phyloP scores from a whole-genome alignment of 1,284 basidiomycete genomes.

The Ganoderma sp. region DNA sequence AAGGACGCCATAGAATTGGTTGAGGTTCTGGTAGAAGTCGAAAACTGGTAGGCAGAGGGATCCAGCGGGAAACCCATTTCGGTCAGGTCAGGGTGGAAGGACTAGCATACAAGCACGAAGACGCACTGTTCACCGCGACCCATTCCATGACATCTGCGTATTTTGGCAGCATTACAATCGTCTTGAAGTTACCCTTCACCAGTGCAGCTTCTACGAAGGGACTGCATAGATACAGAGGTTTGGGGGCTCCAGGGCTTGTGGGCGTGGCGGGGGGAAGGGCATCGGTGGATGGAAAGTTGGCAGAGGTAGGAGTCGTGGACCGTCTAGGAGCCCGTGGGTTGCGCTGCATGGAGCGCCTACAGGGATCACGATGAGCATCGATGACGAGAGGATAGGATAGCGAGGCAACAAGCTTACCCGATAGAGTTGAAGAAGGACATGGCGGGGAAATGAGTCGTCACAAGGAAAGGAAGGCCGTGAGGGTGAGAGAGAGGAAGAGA shows the following conservation, averaged over 20 bases:
- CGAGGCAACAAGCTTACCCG: slow-evolving; percentile 51
- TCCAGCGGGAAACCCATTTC: background rate
- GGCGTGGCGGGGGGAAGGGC: slow-evolving; percentile 48
- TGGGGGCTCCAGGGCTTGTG: slow-evolving; percentile 52
- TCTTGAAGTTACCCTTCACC: slow-evolving; percentile 99
- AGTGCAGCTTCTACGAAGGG: slow-evolving; percentile 97
- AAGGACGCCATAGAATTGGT: slow-evolving; percentile 96
- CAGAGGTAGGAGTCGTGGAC: slow-evolving; percentile 73
- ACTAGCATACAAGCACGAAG: background rate
- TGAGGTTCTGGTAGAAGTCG: slow-evolving; percentile 96
- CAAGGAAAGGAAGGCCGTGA: background rate
- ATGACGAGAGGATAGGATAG: slow-evolving; percentile 20
- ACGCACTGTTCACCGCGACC: slow-evolving; percentile 95
- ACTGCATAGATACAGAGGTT: slow-evolving; percentile 89
- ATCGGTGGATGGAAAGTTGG: slow-evolving; percentile 58
- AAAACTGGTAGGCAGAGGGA: slow-evolving; percentile 62
- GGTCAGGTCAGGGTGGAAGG: background rate
- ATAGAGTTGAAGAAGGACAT: slow-evolving; percentile 85
- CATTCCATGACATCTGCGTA: slow-evolving; percentile 98
- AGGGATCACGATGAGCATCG: slow-evolving; percentile 20
- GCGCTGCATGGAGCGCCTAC: slow-evolving; percentile 73
- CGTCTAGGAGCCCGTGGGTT: slow-evolving; percentile 67
- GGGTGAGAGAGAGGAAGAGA: background rate
- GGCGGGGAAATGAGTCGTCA: background rate
- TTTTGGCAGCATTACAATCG: slow-evolving; percentile 96